Base-by-base conservation (phyloP, 805 yeast genomes). In the Babjeviella inositovora region DNA sequence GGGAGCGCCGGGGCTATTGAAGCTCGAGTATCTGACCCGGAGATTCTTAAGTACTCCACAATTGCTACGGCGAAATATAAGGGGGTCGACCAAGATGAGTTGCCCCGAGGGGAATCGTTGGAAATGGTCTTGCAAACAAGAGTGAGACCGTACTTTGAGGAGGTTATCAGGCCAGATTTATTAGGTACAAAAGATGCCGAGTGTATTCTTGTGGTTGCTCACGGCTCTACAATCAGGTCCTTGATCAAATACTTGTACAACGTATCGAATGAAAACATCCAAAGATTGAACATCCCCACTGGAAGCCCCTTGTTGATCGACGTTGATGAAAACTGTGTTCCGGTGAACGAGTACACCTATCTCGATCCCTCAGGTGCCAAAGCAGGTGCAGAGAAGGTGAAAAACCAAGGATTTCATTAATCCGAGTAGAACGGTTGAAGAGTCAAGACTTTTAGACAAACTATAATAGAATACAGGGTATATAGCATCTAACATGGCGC, bases 161-260 rank as follows among this genome's bases (percentile, higher is more conserved):
- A 57, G 22, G 57, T 60, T n/a, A 56, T 70, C 20, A 52, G 64
- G 28, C 43, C 51, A 21, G 63, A 61, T 31, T 47, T 69, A 32
- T n/a, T n/a, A n/a, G n/a, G n/a, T n/a, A n/a, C n/a, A n/a, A 41
- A 48, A 34, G 41, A 47, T 5, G 64, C 58, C 19, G 65, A 70
- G 39, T 64, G 70, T 16, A 74, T 76, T 10, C 42, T 79, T 27
- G 47, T 77, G 30, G 77, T 79, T 24, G 81, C 80, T 8, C 93
- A 79, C 57, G 93, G 93, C 20, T 71, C 80, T 43, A 68, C 85
- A 5, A 76, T 76, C 29, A 60, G 93, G 42, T 79, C 84, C 6
- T 51, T 79, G 28, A 59, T 76, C 34, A 79, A 77, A 47, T 59
- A 71, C 35, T 43, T 79, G 33, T 76, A 72, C 48, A 53, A 54